phyloP scores from a whole-genome alignment of 202 grass and related monocot genomes.

The Panicum hallii region DNA sequence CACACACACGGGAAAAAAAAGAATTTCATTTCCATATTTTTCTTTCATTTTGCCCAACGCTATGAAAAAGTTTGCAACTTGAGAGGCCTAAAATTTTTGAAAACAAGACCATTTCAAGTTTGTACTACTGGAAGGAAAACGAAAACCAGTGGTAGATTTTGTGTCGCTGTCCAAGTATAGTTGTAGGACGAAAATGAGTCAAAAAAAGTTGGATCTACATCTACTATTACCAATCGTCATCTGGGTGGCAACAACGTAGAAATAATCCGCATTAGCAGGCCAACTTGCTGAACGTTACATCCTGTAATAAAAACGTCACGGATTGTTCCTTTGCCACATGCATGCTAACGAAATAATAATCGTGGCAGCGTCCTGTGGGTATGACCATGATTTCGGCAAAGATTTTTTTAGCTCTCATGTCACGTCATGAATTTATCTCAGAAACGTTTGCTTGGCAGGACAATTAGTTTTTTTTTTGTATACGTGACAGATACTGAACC shows the following conservation, averaged over 20 bases:
- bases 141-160: background rate
- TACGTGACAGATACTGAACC: background rate
- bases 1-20: background rate
- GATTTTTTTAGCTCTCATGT: background rate
- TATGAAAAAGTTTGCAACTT: background rate
- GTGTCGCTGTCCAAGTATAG: conserved; percentile 39
- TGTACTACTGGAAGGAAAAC: background rate
- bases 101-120: background rate
- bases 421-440: conserved; percentile 30
- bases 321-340: background rate
- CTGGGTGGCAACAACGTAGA: background rate
- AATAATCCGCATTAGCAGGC: background rate
- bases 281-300: conserved; percentile 40
- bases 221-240: conserved; percentile 9
- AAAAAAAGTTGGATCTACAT: background rate
- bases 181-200: background rate
- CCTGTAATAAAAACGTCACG: conserved; percentile 29
- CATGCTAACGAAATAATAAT: too few relatives aligned
- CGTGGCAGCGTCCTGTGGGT: background rate
- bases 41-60: background rate
- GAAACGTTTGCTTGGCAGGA: background rate
- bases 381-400: background rate
- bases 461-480: background rate
- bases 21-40: background rate
- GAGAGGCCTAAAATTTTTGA: background rate